phyloP scores from a whole-genome alignment of 2,329 filamentous ascomycete genomes.

The Malbranchea cinnamomea region DNA sequence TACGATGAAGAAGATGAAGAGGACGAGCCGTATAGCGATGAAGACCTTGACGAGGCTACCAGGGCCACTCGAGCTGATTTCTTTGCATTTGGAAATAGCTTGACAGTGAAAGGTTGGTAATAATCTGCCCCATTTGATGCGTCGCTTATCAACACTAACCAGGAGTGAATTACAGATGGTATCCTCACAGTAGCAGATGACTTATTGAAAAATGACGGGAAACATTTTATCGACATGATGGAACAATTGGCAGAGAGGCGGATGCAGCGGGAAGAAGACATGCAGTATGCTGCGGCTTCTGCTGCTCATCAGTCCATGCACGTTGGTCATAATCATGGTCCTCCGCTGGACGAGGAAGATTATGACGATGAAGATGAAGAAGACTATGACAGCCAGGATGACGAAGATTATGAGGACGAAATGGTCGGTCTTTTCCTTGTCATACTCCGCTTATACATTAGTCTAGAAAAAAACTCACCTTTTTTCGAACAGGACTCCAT shows the following conservation, averaged over 20 bases:
- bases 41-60: conserved; percentile 48
- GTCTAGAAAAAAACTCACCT: neutral
- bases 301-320: conserved; percentile 43
- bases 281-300: conserved; percentile 50
- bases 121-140: too few species aligned
- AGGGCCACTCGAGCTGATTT: conserved; percentile 59
- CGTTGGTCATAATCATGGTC: conserved; percentile 60
- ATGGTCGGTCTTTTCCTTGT: conserved; percentile 32
- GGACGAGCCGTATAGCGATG: conserved; percentile 51
- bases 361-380: conserved; percentile 66
- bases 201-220: conserved; percentile 94
- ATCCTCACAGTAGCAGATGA: conserved; percentile 98
- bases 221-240: conserved; percentile 99
- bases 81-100: conserved; percentile 92
- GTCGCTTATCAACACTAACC: neutral
- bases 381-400: conserved; percentile 46
- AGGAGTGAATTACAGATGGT: conserved; percentile 59
- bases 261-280: conserved; percentile 93
- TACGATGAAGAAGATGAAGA: conserved; percentile 56
- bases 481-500: conserved; percentile 59
- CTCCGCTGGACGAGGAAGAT: conserved; percentile 56
- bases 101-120: conserved; percentile 73
- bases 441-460: conserved; percentile 23
- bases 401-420: conserved; percentile 51
- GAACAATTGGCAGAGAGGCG: conserved; percentile 93